These are phyloP conservation scores for Neonectria coccinea DNA, from an alignment of 2,329 filamentous ascomycete genomes.

Conservation along the genomic window DNA sequence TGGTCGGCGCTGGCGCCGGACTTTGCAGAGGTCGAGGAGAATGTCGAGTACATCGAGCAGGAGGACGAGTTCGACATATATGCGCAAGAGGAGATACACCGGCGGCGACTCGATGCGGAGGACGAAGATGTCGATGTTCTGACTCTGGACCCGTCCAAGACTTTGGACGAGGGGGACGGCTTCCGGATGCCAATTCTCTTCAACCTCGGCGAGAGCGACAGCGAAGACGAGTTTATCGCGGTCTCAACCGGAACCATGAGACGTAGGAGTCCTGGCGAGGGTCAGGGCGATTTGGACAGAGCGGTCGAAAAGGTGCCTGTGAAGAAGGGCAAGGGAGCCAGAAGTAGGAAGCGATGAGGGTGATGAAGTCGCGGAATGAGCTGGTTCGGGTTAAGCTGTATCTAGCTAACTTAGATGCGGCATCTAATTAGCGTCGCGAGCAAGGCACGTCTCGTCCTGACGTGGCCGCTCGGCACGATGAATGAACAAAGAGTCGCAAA, in stretches of 20 bases:
- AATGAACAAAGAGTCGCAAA: constrained; percentile 20
- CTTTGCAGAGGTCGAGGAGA: constrained; percentile 97
- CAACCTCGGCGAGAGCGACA: constrained; percentile 92
- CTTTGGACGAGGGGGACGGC: constrained; percentile 68
- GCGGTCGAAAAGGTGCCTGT: constrained; percentile 56
- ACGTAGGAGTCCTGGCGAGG: constrained; percentile 82
- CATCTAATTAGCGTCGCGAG: constrained; percentile 15
- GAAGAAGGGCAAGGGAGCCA: constrained; percentile 58
- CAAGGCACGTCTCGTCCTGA: constrained; percentile 15
- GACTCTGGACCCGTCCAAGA: constrained; percentile 76
- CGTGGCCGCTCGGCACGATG: constrained; percentile 23
- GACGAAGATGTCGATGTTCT: constrained; percentile 95
- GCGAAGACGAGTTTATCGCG: constrained; percentile 85
- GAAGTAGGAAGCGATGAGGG: constrained; percentile 53
- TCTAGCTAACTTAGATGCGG: constrained; percentile 26
- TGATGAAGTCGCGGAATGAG: not conserved
- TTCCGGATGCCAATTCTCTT: constrained; percentile 96
- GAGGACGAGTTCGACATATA: constrained; percentile 99
- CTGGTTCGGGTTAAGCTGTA: constrained; percentile 27
- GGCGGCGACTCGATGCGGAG: constrained; percentile 88
- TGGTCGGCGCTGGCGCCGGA: constrained; percentile 98
- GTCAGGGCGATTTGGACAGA: constrained; percentile 70
- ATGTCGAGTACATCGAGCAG: constrained; percentile 93
- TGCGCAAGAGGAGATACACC: constrained; percentile 92
- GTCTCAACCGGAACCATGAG: constrained; percentile 85